Conservation (phyloP, 2,329 filamentous ascomycete species). For the Colletotrichum salicis region DNA sequence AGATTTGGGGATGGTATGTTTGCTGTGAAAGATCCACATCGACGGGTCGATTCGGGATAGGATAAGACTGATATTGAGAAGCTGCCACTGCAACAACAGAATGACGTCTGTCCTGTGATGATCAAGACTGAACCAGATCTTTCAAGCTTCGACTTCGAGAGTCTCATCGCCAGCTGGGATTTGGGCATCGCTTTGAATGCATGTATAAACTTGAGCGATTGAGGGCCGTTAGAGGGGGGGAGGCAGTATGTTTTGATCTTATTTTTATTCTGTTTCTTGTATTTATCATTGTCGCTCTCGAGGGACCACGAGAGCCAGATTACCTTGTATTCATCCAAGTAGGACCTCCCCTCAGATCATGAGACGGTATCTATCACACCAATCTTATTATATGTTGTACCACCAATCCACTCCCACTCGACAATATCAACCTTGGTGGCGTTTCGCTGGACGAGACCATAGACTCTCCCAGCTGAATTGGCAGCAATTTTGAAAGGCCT, state of each 20-base stretch:
- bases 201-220: neutral
- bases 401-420: slow-evolving; percentile 35
- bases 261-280: neutral
- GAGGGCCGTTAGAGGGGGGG: neutral
- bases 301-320: neutral
- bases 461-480: slow-evolving; percentile 29
- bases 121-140: neutral
- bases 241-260: neutral
- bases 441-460: slow-evolving; percentile 26
- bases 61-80: neutral
- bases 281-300: neutral
- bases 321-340: neutral
- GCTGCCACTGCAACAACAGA: neutral
- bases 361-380: slow-evolving; percentile 25
- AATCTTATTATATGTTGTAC: slow-evolving; percentile 32
- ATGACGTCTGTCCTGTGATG: neutral
- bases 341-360: neutral
- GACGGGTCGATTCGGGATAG: neutral
- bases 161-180: neutral
- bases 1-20: neutral
- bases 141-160: neutral
- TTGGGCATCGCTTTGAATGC: neutral
- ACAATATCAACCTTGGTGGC: slow-evolving; percentile 20
- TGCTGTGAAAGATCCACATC: neutral
- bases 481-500: slow-evolving; percentile 26